phyloP scores from a whole-genome alignment of 1,284 basidiomycete species.

The Cutaneotrichosporon daszewskae region DNA sequence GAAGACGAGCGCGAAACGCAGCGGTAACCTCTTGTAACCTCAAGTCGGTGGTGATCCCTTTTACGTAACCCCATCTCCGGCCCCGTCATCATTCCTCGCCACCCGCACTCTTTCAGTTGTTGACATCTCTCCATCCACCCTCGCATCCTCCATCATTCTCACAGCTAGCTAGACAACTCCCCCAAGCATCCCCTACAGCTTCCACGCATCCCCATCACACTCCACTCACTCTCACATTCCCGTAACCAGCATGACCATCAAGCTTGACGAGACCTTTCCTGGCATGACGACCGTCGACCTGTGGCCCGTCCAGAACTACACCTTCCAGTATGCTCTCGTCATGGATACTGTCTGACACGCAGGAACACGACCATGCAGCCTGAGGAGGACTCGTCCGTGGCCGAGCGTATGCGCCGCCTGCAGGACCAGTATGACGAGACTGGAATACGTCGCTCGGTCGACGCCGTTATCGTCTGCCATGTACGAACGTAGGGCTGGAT shows the following conservation, averaged over 20 bases:
- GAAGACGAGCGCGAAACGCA: too few relatives aligned
- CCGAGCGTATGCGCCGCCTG: conserved; percentile 76
- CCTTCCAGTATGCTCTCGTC: conserved; percentile 9
- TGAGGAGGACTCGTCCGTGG: conserved; percentile 92
- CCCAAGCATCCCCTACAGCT: too few relatives aligned
- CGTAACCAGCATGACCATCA: conserved; percentile 1
- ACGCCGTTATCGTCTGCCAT: conserved; percentile 93
- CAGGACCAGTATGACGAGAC: conserved; percentile 96
- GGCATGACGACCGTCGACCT: conserved; percentile 4
- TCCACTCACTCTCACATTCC: too few relatives aligned
- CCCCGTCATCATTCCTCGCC: too few relatives aligned
- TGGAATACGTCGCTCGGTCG: conserved; percentile 88
- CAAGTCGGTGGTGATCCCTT: too few relatives aligned
- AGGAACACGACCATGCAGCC: conserved; percentile 60
- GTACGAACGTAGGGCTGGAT: conserved; percentile 28
- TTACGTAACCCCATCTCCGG: too few relatives aligned
- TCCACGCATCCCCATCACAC: too few relatives aligned
- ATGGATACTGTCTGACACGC: neutral
- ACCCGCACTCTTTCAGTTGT: too few relatives aligned
- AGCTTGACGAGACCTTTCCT: neutral
- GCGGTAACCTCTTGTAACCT: too few relatives aligned
- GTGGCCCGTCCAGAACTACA: conserved; percentile 15
- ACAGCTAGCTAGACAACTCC: too few relatives aligned
- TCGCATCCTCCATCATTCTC: too few relatives aligned
- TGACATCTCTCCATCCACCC: too few relatives aligned